These are phyloP conservation scores for Cylindrodendrum hubeiense DNA, from an alignment of 2,329 filamentous ascomycete species.

Conservation along the genomic window DNA sequence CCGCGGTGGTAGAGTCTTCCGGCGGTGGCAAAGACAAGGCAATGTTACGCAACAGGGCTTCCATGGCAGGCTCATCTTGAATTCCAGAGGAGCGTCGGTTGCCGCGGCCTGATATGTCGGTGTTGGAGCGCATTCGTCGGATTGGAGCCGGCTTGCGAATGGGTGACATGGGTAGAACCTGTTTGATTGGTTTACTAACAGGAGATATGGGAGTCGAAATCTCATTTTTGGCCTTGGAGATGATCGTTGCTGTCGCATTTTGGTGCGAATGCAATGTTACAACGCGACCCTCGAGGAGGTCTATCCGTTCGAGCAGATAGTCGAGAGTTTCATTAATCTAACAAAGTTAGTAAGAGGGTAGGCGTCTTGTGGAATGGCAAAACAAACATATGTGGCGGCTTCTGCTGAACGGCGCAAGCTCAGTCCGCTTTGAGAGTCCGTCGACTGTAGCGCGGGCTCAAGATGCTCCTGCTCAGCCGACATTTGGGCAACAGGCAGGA, in stretches of 20 bases:
- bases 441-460: conserved; percentile 66
- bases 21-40: conserved; percentile 56
- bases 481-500: conserved; percentile 78
- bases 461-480: conserved; percentile 76
- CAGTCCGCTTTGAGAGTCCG: conserved; percentile 58
- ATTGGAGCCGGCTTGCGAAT: conserved; percentile 51
- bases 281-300: conserved; percentile 55
- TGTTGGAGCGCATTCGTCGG: conserved; percentile 50
- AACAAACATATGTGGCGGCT: conserved; percentile 65
- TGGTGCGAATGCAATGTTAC: conserved; percentile 62
- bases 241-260: conserved; percentile 52
- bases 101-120: conserved; percentile 27
- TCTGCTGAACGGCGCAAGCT: conserved; percentile 58
- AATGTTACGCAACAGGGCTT: conserved; percentile 62
- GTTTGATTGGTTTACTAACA: conserved; percentile 36
- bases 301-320: conserved; percentile 62
- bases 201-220: conserved; percentile 46
- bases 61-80: conserved; percentile 55
- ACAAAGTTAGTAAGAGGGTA: conserved; percentile 31
- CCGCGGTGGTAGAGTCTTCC: conserved; percentile 42
- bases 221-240: conserved; percentile 59
- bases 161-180: conserved; percentile 50
- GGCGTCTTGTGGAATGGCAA: neutral
- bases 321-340: conserved; percentile 66
- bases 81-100: conserved; percentile 53